Base-by-base conservation (phyloP, 257 asterid species). In the Cruciata laevipes region DNA sequence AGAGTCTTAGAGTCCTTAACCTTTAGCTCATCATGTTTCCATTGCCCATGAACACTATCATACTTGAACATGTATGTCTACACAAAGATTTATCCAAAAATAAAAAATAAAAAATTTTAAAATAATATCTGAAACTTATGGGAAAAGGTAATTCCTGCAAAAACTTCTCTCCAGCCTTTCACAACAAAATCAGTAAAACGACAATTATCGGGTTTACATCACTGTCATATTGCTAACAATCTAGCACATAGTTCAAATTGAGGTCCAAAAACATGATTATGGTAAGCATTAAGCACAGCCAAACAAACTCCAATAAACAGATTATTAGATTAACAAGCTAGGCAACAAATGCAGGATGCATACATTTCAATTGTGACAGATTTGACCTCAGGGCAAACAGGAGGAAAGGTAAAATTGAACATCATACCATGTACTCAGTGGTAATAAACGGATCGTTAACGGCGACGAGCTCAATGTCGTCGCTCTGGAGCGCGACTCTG, bases 61-160 rank as follows among this genome's bases (percentile, higher is more conserved):
- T 86, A 88, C 78, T 90, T 90, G 82, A 90, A 90, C 97, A 90
- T 90, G 70, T 88, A 90, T 14, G 87, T 83, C 96, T 90, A 79
- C n/a, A 68, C 11, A 61, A 58, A 55, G 32, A 63, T 35, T 65
- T 3, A 30, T 13, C 13, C n/a, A n/a, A n/a, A n/a, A n/a, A n/a
- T n/a, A n/a, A n/a, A n/a, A n/a, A n/a, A 24, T 53, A 53, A 52
- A n/a, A 37, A 23, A 4, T 31, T 35, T 21, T 63, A 5, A 42
- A 42, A 10, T 42, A 4, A 3, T 16, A 8, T 0, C 9, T 0
- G 24, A 18, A 30, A 12, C 12, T 0, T 0, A 7, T 37, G 12
- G 44, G 12, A 37, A 37, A 37, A 6, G 2, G 44, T 37, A 37
- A 9, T 37, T 37, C 44, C 44, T 21, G 10, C 31, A 37, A n/a